These are phyloP conservation scores for Ophiosphaerella herpotricha DNA, from an alignment of 2,329 filamentous ascomycete genomes.

Conservation along the genomic window DNA sequence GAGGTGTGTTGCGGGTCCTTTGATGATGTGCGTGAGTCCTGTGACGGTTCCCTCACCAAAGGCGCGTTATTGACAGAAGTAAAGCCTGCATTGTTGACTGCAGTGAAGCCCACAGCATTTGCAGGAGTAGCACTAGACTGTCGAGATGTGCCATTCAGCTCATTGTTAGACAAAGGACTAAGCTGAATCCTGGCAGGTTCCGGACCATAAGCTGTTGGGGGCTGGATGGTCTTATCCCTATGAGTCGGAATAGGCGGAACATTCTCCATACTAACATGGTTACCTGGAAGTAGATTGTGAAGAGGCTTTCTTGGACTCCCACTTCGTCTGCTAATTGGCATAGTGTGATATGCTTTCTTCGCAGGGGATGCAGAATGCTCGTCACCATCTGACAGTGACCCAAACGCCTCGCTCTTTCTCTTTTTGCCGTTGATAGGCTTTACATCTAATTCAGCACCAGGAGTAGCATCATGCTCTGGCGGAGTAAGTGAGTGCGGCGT, in stretches of 20 bases:
- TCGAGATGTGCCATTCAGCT: constrained; percentile 32
- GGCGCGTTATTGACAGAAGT: constrained; percentile 29
- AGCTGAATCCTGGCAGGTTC: constrained; percentile 32
- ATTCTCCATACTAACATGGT: constrained; percentile 30
- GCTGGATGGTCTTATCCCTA: constrained; percentile 19
- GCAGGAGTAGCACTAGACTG: constrained; percentile 13
- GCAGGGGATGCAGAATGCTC: constrained; percentile 27
- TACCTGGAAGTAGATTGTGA: constrained; percentile 26
- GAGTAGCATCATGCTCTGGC: constrained; percentile 22
- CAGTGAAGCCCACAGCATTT: constrained; percentile 20
- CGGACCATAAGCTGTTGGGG: constrained; percentile 18
- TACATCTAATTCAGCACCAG: constrained; percentile 26
- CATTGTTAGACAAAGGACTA: constrained; percentile 34
- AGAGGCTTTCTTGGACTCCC: constrained; percentile 37
- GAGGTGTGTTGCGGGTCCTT: constrained; percentile 18
- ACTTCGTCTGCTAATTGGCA: constrained; percentile 29
- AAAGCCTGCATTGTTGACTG: constrained; percentile 30
- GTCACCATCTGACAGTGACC: constrained; percentile 38
- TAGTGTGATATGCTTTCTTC: constrained; percentile 36
- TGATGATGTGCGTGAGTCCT: constrained; percentile 18
- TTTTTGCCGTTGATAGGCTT: constrained; percentile 34
- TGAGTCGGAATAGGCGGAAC: constrained; percentile 29
- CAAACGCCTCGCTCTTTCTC: constrained; percentile 40
- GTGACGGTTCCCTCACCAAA: constrained; percentile 13
- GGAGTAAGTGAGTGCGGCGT: constrained; percentile 37